Base-by-base conservation (phyloP, 306 rosid species). In the Trichosanthes truncata region DNA sequence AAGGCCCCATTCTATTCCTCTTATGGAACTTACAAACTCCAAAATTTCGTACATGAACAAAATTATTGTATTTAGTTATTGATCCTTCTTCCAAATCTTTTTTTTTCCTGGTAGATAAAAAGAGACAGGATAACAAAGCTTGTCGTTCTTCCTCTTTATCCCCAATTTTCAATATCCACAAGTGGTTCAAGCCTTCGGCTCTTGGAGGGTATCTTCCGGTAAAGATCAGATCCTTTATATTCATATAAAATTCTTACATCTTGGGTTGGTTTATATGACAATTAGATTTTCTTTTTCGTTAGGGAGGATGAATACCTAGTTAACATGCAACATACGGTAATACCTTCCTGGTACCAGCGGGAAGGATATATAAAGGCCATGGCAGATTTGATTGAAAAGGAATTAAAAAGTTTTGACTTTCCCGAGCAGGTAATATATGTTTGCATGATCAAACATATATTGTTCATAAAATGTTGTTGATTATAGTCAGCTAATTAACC, bases 71-170 rank as follows among this genome's bases (percentile, higher is more conserved):
- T 83, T 65, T 75, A 69, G 11, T 86, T 69, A 72, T 84, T 80
- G 78, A 79, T 81, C 77, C 11, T 35, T 40, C 59, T 77, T 80
- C 56, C 31, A n/a, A 62, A 82, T 82, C 9, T 41, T 43, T 26
- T 26, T 25, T 45, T 43, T 79, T 57, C 80, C 79, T 84, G 61
- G 76, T 45, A 94, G 98, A 94, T 94, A 77, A 94, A 94, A 90
- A 88, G 79, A 82, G 98, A 94, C 85, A 89, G 93, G 78, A 94
- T 92, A 75, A 86, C 93, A 48, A 94, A 90, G 87, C 98, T 94
- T 84, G 98, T 94, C n/a, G 98, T 94, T 79, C 97, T 94, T 85
- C 98, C 98, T 7, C 98, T 94, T 88, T 94, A 94, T 89, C 98
- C 98, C 41, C 98, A 94, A 88, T 94, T 94, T 89, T 94, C 98